Evolutionary conservation across 2,329 filamentous ascomycete genomes (phyloP).

Genomic region (Huntiella abstrusa): DNA sequence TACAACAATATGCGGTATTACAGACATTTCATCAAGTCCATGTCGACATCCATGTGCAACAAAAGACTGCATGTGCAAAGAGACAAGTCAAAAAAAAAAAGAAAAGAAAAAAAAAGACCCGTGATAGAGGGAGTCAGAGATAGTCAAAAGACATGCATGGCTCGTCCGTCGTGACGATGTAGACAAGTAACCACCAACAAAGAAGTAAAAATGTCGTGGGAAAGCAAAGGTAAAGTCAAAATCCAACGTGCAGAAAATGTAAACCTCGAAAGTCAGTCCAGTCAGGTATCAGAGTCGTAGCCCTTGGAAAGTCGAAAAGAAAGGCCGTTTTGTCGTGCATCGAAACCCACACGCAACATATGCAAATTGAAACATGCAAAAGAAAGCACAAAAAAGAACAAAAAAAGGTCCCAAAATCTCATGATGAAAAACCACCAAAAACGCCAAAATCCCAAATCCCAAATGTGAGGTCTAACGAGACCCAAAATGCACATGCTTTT

Average conservation of each 20-base stretch:
- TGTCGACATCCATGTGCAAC: background rate
- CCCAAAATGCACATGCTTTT: too few species aligned
- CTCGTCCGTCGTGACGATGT: conserved; percentile 3
- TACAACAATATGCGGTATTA: background rate
- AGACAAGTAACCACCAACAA: background rate
- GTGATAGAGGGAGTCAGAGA: conserved; percentile 5
- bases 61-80: background rate
- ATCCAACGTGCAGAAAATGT: background rate
- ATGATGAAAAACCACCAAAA: too few species aligned
- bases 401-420: too few species aligned
- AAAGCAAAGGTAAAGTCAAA: conserved; percentile 1
- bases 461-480: too few species aligned
- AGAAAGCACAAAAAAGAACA: too few species aligned
- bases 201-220: conserved; percentile 4
- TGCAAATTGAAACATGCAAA: too few species aligned
- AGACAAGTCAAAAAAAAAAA: background rate
- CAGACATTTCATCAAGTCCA: background rate
- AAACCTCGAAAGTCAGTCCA: background rate
- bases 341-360: too few species aligned
- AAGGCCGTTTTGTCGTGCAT: too few species aligned
- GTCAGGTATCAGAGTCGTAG: too few species aligned
- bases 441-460: too few species aligned
- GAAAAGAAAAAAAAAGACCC: conserved; percentile 1
- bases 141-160: conserved; percentile 3
- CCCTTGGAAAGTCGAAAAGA: too few species aligned